A percentile compares a stretch with the other conserved stretches of the same genome.
phyloP scores from a whole-genome alignment of 305 asterid genomes.

The Fraxinus velutina region DNA sequence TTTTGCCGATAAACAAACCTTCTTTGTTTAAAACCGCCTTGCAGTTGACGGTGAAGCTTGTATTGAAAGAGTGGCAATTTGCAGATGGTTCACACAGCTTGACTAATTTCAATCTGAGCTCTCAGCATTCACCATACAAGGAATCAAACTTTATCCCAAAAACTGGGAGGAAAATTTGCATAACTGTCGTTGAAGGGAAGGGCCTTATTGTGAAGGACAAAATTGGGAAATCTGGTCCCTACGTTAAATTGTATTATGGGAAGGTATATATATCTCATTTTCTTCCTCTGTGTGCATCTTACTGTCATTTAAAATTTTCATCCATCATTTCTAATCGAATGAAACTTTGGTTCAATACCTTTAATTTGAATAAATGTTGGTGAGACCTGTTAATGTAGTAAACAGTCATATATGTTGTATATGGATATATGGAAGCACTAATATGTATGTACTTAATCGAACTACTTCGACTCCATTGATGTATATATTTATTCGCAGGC shows the following conservation, averaged over 20 bases:
- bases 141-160: slow-evolving; percentile 44
- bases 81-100: slow-evolving; percentile 80
- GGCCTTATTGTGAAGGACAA: slow-evolving; percentile 69
- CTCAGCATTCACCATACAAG: slow-evolving; percentile 47
- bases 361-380: background rate
- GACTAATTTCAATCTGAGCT: slow-evolving; percentile 37
- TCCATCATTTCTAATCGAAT: background rate
- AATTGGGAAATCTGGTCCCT: slow-evolving; percentile 72
- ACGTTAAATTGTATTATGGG: slow-evolving; percentile 78
- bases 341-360: background rate
- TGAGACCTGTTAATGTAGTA: background rate
- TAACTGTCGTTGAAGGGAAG: slow-evolving; percentile 79
- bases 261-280: slow-evolving; percentile 49
- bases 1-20: slow-evolving; percentile 1
- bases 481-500: slow-evolving; percentile 43
- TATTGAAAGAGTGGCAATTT: slow-evolving; percentile 92
- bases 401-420: background rate
- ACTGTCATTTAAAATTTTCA: background rate
- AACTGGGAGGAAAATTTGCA: slow-evolving; percentile 75
- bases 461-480: background rate
- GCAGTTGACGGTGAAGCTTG: slow-evolving; percentile 84
- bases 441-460: background rate
- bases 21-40: slow-evolving; percentile 23
- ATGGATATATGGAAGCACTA: background rate
- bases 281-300: background rate